These are phyloP conservation scores for Moniliella sp. DNA, from an alignment of 1,284 basidiomycete genomes.

Conservation along the genomic window DNA sequence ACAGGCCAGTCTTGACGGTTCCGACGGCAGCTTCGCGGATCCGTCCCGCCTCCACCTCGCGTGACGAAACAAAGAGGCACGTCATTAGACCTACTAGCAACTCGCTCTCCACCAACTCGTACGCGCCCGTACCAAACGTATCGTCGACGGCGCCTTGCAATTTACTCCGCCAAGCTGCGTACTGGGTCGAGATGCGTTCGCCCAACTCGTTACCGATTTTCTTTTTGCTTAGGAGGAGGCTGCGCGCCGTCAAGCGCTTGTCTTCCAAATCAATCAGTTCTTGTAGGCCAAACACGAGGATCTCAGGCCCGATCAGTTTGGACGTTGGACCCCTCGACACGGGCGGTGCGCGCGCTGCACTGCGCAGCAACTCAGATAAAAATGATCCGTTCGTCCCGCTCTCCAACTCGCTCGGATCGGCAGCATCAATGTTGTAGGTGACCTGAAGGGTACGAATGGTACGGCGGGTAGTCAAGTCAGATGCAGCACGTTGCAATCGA, in stretches of 20 bases:
- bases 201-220: conserved; percentile 12
- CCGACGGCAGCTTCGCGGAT: conserved; percentile 54
- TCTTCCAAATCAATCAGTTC: conserved; percentile 83
- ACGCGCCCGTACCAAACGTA: too few relatives aligned
- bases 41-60: conserved; percentile 37
- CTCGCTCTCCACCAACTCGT: conserved; percentile 61
- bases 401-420: conserved; percentile 51
- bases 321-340: too few relatives aligned
- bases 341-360: conserved; percentile 5
- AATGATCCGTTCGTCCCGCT: conserved; percentile 15
- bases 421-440: conserved; percentile 82
- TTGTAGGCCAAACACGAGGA: conserved; percentile 81
- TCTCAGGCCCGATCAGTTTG: too few relatives aligned
- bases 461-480: conserved; percentile 56
- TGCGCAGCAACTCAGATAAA: conserved; percentile 12
- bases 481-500: conserved; percentile 54
- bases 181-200: conserved; percentile 6
- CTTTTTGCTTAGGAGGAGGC: conserved; percentile 16
- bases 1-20: conserved; percentile 71
- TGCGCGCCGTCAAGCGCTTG: conserved; percentile 57
- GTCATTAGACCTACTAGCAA: conserved; percentile 73
- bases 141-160: conserved; percentile 11
- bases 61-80: conserved; percentile 69
- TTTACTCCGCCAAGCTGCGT: conserved; percentile 20
- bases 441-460: conserved; percentile 58